Base-by-base conservation (phyloP, 2,329 filamentous ascomycete genomes). In the Phialemoniopsis sp. region DNA sequence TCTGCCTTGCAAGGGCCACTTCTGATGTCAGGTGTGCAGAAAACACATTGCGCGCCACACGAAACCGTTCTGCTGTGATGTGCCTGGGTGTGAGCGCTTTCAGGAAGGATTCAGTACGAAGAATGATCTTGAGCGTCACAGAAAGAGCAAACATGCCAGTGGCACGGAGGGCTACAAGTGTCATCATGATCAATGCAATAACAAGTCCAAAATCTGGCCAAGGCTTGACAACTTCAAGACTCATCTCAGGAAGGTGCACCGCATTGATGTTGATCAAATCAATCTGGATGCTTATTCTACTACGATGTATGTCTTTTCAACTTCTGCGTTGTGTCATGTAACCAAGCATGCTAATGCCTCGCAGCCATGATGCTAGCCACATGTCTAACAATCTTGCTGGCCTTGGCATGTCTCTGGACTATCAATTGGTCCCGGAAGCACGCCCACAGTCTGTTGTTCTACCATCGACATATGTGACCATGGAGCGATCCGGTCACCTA, bases 161-260 rank as follows among this genome's bases (percentile, higher is more conserved):
- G 51, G 30, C 64, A 60, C 42, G 66, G 2, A 70, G 70, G 8
- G 65, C 63, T 1, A 74, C 47, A 73, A 70, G 40, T 93, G 87
- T 55, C 70, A 69, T 37, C 64, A 76, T 6, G 60, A 61, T 7
- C 52, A 64, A 13, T 89, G 85, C 51, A 68, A 64, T 17, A 74
- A 67, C 17, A 81, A 70, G 45, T 66, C 66, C 2, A 95, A 94
- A 57, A 64, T 73, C 29, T 95, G 87, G 87, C 84, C 85, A 1
- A 78, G 90, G 16, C 69, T 82, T 37, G 90, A 96, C 59, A 96
- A 96, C 54, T 95, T 95, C 58, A 82, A 82, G 44, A 80, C 84
- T 29, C 90, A 96, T 55, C 71, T 95, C 34, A 69, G 66, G 36
- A 76, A 83, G 10, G 79, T 87, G 51, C 89, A 95, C 56, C 45